Base-by-base conservation (phyloP, 1,284 basidiomycete species). In the Puccinia triticina region DNA sequence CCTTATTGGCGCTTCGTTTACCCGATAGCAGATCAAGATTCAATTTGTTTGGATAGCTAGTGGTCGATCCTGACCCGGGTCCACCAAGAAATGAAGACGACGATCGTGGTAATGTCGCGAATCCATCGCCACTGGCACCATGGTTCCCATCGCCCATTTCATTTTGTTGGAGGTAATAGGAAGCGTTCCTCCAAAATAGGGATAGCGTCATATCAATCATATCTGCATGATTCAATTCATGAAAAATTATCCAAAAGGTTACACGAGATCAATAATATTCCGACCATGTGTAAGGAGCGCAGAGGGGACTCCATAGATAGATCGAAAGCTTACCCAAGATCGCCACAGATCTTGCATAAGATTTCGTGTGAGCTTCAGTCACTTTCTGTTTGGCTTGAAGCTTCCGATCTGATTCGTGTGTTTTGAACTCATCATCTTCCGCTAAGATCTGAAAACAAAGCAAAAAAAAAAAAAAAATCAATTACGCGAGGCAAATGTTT, bases 161-260 rank as follows among this genome's bases (percentile, higher is more conserved):
- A 37, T 43, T 57, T 21, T 76, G 16, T n/a, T 40, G 59, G 29
- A 76, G 48, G 66, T 77, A 75, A 61, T 71, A 53, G 7, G 74
- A 69, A n/a, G 74, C 81, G n/a, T 82, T 76, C 53, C 69, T 76
- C 81, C 81, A 82, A 40, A 82, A 69, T 34, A 77, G 32, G 53
- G 43, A 69, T 48, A 82, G 69, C 23, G 66, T 61, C 81, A 82
- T 82, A 34, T 82, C 81, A 21, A 76, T 82, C 18, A 77, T 82
- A 43, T 82, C 81, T 82, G 43, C 0, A 71, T 50, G n/a, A 61
- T 32, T 55, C 53, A 16, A 14, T 21, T 50, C 8, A 5, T n/a
- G 7, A 1, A 48, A 72, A 10, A 50, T 21, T 8, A 46, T 21
- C 10, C 72, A 79, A 48, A 50, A 50, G 53, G 67, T 67, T 43